Percentiles rank a stretch among this genome's conserved stretches.
phyloP scores from a whole-genome alignment of 148 eudicot genomes.

The Suaeda aralocaspica region DNA sequence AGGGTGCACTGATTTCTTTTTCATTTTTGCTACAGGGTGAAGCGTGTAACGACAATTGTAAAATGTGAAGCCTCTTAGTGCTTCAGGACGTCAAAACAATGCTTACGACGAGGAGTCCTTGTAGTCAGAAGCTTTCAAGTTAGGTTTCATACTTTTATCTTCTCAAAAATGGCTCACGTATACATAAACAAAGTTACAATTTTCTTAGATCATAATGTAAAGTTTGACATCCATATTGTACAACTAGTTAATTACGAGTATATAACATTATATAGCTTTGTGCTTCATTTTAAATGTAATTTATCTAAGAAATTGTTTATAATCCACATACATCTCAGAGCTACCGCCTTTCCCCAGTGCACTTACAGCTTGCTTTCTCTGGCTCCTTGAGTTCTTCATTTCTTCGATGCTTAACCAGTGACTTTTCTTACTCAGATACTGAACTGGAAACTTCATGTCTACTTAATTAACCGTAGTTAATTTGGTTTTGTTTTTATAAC shows the following conservation, averaged over 20 bases:
- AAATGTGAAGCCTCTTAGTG: constrained; percentile 33
- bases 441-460: too few species aligned
- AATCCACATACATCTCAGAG: constrained; percentile 25
- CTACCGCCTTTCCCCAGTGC: constrained; percentile 26
- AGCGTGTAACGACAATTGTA: constrained; percentile 62
- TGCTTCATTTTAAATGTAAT: constrained; percentile 15
- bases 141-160: not conserved
- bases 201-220: not conserved
- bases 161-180: constrained; percentile 3
- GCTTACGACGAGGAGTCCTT: too few species aligned
- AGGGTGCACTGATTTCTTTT: not conserved
- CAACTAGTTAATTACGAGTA: not conserved
- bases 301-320: constrained; percentile 16
- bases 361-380: constrained; percentile 23
- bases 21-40: constrained; percentile 52
- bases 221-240: constrained; percentile 1
- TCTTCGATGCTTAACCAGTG: constrained; percentile 18
- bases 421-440: too few species aligned
- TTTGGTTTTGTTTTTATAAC: too few species aligned
- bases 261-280: not conserved
- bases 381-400: constrained; percentile 13
- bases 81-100: too few species aligned
- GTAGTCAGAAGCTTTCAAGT: constrained; percentile 11
- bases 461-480: too few species aligned
- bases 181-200: not conserved